Evolutionary conservation across 805 yeast genomes (phyloP).

Genomic region (Jamesozyma hellenica): DNA sequence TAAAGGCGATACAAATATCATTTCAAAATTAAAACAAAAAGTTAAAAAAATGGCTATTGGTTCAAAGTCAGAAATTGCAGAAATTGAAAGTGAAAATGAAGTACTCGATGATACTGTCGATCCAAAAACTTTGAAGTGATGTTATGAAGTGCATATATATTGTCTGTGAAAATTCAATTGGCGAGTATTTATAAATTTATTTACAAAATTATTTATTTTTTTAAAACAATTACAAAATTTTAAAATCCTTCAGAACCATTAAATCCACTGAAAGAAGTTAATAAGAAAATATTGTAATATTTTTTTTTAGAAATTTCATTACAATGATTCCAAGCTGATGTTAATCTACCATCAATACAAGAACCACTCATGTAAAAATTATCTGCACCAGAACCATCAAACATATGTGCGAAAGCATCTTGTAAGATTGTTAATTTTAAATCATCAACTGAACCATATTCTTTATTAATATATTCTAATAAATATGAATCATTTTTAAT

Average conservation of each 20-base stretch:
- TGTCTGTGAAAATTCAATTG: no score
- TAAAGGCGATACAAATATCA: slow-evolving; percentile 6
- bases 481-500: slow-evolving; percentile 41
- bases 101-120: background rate
- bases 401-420: slow-evolving; percentile 37
- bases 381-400: slow-evolving; percentile 78
- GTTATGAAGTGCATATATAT: no score
- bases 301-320: slow-evolving; percentile 57
- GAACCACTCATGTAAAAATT: slow-evolving; percentile 77
- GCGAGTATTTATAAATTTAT: no score
- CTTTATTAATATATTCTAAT: slow-evolving; percentile 42
- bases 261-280: slow-evolving; percentile 66
- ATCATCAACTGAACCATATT: slow-evolving; percentile 47
- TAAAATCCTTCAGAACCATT: slow-evolving; percentile 60
- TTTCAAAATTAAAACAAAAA: slow-evolving; percentile 13
- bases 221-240: background rate
- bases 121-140: background rate
- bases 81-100: background rate
- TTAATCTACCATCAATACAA: slow-evolving; percentile 73
- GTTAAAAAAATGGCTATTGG: slow-evolving; percentile 7
- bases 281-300: slow-evolving; percentile 50
- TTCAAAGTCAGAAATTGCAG: background rate
- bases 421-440: slow-evolving; percentile 38
- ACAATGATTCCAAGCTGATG: slow-evolving; percentile 79
- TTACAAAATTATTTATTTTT: no score